Percentiles rank a stretch among this genome's conserved stretches.
Conservation (phyloP, 2,329 filamentous ascomycete species). For the Calonectria henricotiae region DNA sequence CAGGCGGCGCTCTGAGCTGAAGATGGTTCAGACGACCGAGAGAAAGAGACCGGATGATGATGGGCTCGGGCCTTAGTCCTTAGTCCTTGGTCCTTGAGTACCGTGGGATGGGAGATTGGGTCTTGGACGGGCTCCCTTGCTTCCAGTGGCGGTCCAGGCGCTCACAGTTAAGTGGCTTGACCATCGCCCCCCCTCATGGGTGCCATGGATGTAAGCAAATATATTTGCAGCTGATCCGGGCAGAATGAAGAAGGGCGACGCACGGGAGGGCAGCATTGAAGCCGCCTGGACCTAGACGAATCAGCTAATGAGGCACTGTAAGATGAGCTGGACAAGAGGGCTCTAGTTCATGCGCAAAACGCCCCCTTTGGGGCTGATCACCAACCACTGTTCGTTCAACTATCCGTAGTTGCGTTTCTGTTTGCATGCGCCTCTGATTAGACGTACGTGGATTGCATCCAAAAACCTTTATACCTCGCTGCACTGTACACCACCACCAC, state of each 20-base stretch:
- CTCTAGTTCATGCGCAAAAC: slow-evolving; percentile 46
- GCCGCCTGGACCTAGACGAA: slow-evolving; percentile 25
- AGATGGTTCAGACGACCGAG: slow-evolving; percentile 45
- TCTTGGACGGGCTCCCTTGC: slow-evolving; percentile 25
- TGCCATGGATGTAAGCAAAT: slow-evolving; percentile 1
- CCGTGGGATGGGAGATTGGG: slow-evolving; percentile 1
- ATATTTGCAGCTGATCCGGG: slow-evolving; percentile 27
- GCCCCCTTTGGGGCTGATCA: slow-evolving; percentile 25
- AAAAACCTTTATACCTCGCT: not conserved
- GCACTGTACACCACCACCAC: slow-evolving; percentile 1
- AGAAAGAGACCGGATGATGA: slow-evolving; percentile 20
- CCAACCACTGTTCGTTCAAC: slow-evolving; percentile 20
- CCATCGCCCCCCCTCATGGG: not conserved
- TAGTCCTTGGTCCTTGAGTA: not conserved
- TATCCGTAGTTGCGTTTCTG: not conserved
- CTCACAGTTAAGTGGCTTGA: slow-evolving; percentile 8
- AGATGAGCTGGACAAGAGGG: slow-evolving; percentile 30
- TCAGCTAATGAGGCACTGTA: slow-evolving; percentile 11
- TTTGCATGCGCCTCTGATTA: slow-evolving; percentile 24
- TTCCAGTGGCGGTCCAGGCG: slow-evolving; percentile 27
- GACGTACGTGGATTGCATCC: slow-evolving; percentile 23
- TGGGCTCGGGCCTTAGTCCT: slow-evolving; percentile 21
- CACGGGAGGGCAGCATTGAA: slow-evolving; percentile 26
- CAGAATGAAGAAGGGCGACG: slow-evolving; percentile 19
- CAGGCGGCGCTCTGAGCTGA: slow-evolving; percentile 46